These are phyloP conservation scores for Fusarium albidum DNA, from an alignment of 2,329 filamentous ascomycete species.

Conservation along the genomic window DNA sequence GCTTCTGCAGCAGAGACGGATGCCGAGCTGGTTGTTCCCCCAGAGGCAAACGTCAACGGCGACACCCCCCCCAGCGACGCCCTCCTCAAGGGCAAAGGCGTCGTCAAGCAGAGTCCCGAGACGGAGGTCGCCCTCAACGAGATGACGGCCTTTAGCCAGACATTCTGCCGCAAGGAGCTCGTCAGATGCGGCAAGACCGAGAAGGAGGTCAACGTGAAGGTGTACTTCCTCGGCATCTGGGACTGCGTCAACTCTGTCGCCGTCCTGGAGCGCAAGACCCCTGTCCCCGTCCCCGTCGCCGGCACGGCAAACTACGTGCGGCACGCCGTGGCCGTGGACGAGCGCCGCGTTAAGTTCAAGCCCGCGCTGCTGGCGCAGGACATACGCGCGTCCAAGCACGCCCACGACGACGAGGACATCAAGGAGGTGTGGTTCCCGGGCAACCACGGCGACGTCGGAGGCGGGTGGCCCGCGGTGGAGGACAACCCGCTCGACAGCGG, in stretches of 20 bases:
- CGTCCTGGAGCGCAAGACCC: constrained; percentile 49
- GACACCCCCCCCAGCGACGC: constrained; percentile 38
- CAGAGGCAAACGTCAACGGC: too few species aligned
- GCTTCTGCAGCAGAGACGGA: too few species aligned
- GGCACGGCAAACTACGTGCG: constrained; percentile 56
- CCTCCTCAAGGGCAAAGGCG: too few species aligned
- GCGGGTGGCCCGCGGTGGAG: constrained; percentile 55
- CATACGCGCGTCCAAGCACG: constrained; percentile 40
- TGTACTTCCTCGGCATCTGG: constrained; percentile 64
- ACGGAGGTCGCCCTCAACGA: constrained; percentile 44
- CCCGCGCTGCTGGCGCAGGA: constrained; percentile 56
- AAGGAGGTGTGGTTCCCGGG: constrained; percentile 64
- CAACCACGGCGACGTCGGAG: constrained; percentile 62
- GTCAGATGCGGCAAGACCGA: constrained; percentile 3
- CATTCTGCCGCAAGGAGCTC: constrained; percentile 54
- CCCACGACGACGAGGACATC: constrained; percentile 48
- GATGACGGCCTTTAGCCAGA: constrained; percentile 55
- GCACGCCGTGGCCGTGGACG: constrained; percentile 62
- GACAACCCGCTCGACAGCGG: constrained; percentile 41
- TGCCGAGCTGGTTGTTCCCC: too few species aligned
- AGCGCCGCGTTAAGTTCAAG: constrained; percentile 64
- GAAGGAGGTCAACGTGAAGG: constrained; percentile 53
- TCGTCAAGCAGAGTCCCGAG: too few species aligned
- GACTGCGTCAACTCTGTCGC: constrained; percentile 63
- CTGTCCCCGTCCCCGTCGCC: constrained; percentile 47